Percentiles rank a stretch among this genome's conserved stretches.
phyloP scores from a whole-genome alignment of 371 early-diverging fungal species.

The Mortierella sp. region DNA sequence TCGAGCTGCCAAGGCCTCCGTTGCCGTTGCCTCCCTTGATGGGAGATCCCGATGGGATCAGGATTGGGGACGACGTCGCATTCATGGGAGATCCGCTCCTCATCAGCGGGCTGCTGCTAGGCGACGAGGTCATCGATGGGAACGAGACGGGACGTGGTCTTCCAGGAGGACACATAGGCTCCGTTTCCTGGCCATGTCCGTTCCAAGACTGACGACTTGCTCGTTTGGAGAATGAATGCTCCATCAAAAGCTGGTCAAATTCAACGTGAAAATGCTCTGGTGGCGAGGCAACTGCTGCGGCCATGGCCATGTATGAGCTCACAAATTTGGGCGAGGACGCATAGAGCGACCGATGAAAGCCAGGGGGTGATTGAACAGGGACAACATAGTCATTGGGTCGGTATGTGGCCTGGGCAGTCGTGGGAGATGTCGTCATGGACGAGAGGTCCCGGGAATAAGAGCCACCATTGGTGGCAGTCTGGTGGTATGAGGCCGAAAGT shows the following conservation, averaged over 20 bases:
- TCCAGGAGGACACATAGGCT: too few relatives aligned
- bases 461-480: background rate
- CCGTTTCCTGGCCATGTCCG: too few relatives aligned
- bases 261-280: slow-evolving; percentile 45
- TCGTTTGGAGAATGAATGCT: slow-evolving; percentile 3
- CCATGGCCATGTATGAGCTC: slow-evolving; percentile 25
- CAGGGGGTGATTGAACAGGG: slow-evolving; percentile 44
- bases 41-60: background rate
- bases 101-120: too few relatives aligned
- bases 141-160: too few relatives aligned
- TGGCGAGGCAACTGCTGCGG: slow-evolving; percentile 35
- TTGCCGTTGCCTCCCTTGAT: slow-evolving; percentile 16
- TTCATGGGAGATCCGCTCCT: too few relatives aligned
- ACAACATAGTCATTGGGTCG: slow-evolving; percentile 49
- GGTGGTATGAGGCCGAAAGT: slow-evolving; percentile 43
- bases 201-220: too few relatives aligned
- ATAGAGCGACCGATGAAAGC: slow-evolving; percentile 47
- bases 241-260: slow-evolving; percentile 32
- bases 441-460: background rate
- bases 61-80: too few relatives aligned
- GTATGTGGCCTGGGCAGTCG: slow-evolving; percentile 32
- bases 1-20: slow-evolving; percentile 38
- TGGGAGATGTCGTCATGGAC: slow-evolving; percentile 4
- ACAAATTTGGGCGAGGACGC: slow-evolving; percentile 50
- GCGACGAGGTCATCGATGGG: too few relatives aligned